A percentile compares a stretch with the other conserved stretches of the same genome.
These are phyloP conservation scores for Cyclotella kingstonii DNA, from an alignment of 108 stramenopile species.

Conservation along the genomic window DNA sequence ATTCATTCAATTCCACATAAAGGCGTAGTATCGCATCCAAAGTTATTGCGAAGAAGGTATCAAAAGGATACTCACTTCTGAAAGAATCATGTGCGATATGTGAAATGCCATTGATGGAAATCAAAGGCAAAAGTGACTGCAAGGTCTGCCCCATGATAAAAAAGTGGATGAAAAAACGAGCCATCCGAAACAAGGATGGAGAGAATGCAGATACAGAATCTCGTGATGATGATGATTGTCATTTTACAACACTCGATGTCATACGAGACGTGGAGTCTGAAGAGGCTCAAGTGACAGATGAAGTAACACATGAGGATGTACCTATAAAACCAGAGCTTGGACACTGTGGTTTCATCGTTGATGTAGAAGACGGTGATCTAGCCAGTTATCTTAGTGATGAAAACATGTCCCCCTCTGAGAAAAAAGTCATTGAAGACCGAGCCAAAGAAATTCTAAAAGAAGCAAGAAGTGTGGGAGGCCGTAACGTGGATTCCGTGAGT, in stretches of 20 bases:
- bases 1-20: neutral
- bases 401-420: neutral
- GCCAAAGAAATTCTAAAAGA: constrained; percentile 23
- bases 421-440: constrained; percentile 7
- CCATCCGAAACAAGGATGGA: no score
- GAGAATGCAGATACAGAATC: neutral
- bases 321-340: no score
- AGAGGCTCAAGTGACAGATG: no score
- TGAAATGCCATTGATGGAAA: constrained; percentile 37
- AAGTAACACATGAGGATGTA: no score
- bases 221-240: constrained; percentile 8
- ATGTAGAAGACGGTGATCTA: no score
- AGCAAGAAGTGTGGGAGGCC: constrained; percentile 2
- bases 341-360: no score
- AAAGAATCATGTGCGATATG: constrained; percentile 22
- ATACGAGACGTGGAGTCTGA: no score
- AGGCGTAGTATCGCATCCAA: constrained; percentile 43
- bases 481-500: neutral
- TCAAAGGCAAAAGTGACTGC: constrained; percentile 25
- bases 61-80: constrained; percentile 21
- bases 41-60: constrained; percentile 28
- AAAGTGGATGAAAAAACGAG: constrained; percentile 30
- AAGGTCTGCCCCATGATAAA: constrained; percentile 37
- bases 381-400: no score
- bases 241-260: neutral